These are phyloP conservation scores for Barnettozyma siamensis DNA, from an alignment of 805 yeast species.

Conservation along the genomic window DNA sequence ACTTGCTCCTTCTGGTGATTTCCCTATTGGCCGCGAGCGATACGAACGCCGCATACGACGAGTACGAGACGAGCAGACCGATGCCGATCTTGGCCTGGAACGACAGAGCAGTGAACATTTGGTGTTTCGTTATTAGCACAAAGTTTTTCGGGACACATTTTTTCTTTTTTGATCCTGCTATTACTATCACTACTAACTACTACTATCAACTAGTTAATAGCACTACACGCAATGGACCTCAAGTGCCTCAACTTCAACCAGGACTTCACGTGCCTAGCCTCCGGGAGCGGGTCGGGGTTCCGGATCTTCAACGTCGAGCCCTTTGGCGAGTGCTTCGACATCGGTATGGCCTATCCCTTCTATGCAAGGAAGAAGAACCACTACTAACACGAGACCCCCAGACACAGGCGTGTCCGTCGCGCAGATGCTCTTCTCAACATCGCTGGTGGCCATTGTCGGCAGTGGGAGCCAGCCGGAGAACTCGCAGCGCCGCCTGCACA, in stretches of 20 bases:
- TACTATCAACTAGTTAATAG: no score
- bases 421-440: conserved; percentile 88
- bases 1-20: conserved; percentile 38
- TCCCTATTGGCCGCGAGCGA: conserved; percentile 49
- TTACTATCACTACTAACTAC: no score
- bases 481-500: conserved; percentile 55
- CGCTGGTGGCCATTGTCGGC: conserved; percentile 79
- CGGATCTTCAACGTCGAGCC: conserved; percentile 85
- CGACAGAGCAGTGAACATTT: conserved; percentile 11
- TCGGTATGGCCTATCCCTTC: conserved; percentile 21
- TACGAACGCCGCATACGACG: conserved; percentile 60
- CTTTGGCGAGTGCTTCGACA: conserved; percentile 63
- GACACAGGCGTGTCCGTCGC: conserved; percentile 47
- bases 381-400: conserved; percentile 2
- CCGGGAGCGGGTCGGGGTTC: conserved; percentile 61
- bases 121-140: no score
- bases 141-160: no score
- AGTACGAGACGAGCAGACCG: conserved; percentile 40
- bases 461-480: conserved; percentile 62
- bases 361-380: background rate
- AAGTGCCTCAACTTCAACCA: conserved; percentile 46
- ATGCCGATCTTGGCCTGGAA: conserved; percentile 24
- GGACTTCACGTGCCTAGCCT: conserved; percentile 74
- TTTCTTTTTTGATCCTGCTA: no score
- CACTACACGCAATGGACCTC: conserved; percentile 1